Percentiles rank a stretch among this genome's conserved stretches.
Conservation (phyloP, 2,329 filamentous ascomycete genomes). For the Teratosphaeria nubilosa region DNA sequence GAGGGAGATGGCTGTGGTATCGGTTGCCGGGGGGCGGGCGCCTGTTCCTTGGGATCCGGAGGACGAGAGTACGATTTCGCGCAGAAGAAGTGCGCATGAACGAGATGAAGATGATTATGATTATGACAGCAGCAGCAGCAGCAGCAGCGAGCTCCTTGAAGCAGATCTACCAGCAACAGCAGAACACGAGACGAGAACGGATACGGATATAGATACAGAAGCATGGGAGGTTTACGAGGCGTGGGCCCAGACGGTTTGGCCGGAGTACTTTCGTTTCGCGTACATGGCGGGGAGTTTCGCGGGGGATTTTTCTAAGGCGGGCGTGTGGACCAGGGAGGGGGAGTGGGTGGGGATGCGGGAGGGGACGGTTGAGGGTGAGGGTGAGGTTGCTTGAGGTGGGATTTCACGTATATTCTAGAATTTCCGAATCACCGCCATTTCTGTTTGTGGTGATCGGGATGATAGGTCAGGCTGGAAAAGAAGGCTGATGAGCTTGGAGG, state of each 20-base stretch:
- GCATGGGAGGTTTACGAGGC: background rate
- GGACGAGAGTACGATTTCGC: background rate
- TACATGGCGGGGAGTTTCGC: conserved; percentile 56
- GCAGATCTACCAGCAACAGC: conserved; percentile 27
- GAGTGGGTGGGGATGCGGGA: conserved; percentile 56
- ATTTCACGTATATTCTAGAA: no score
- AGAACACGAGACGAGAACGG: background rate
- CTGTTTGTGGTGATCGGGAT: no score
- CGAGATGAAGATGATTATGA: background rate
- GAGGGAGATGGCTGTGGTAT: background rate
- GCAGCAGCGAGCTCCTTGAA: background rate
- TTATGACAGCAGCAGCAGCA: background rate
- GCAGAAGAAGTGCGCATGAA: background rate
- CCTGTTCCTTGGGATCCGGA: background rate
- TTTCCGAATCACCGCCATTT: no score
- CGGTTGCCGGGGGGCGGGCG: background rate
- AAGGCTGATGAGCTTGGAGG: no score
- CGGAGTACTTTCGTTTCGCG: conserved; percentile 70
- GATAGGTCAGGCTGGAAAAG: no score
- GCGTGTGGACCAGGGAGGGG: conserved; percentile 55
- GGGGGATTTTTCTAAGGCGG: conserved; percentile 67
- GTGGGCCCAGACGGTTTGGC: conserved; percentile 22
- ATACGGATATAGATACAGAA: background rate
- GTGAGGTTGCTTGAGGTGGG: no score
- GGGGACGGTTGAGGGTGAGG: conserved; percentile 36